Evolutionary conservation across 164 flowering plant genomes (phyloP), one percentile per base, ranked within the genome.

Genomic region (Magnolia officinalis): DNA sequence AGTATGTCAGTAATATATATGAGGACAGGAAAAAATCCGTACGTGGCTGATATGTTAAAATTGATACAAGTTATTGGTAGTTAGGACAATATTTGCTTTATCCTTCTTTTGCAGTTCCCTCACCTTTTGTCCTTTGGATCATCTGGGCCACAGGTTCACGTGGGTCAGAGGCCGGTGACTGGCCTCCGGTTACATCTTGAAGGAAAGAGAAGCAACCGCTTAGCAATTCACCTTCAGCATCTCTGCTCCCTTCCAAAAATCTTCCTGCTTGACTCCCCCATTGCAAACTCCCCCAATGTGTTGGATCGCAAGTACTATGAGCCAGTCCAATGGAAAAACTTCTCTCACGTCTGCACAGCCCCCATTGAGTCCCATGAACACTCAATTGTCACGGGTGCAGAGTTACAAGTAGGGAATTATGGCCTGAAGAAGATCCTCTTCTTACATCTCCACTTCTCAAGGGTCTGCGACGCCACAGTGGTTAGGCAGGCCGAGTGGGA

Each of bases 301-400:
- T 59, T 88, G 19, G 93, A 96, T 50, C 89, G 87, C 13, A 88
- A 77, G 77, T 96, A 86, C 80, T 94, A 85, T 63, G 98, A 96
- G 79, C 88, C 91, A 69, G 96, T 96, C 74, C 89, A 90, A 49
- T 94, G 97, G 98, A 92, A 91, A 83, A 87, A 86, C 83, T 96
- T 90, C 76, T 96, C 99, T 77, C 98, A 93, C 76, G 90, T 96
- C 10, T 96, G 99, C 85, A 96, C 99, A 29, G 99, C 98, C 20
- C 99, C 99, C 0, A 91, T 96, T 63, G 98, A 96, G 75, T 72
- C 97, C 8, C 90, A 90, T 0, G 96, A 89, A 67, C 96, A 93
- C 55, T 89, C 93, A 11, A 89, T 94, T 31, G 97, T 96, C 45
- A 94, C 97, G 0, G 97, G 99, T 20, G 97, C 98, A 5, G 91